A percentile compares a stretch with the other conserved stretches of the same genome.
Evolutionary conservation across 2,329 filamentous ascomycete genomes (phyloP).

Genomic region (Colletotrichum acutatum): DNA sequence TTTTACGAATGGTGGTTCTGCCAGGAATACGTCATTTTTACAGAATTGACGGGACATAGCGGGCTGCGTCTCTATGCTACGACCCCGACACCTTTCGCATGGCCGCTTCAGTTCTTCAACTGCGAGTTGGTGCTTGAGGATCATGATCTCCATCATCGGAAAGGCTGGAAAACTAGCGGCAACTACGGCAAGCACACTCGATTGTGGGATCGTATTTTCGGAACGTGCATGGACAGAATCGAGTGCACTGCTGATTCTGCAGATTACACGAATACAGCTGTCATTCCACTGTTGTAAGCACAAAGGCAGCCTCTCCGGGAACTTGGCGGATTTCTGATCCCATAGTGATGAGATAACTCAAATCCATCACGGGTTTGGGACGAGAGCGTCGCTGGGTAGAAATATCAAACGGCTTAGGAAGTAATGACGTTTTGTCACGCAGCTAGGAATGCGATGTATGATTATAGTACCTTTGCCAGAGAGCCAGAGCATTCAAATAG

Average conservation of each 20-base stretch:
- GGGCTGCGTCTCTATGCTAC: constrained; percentile 50
- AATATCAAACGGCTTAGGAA: too few species aligned
- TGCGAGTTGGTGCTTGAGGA: constrained; percentile 55
- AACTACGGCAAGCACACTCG: constrained; percentile 53
- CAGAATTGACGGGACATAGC: constrained; percentile 51
- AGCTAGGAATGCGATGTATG: too few species aligned
- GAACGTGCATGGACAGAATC: constrained; percentile 49
- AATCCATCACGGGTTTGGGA: too few species aligned
- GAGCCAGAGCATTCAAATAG: too few species aligned
- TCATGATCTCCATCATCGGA: constrained; percentile 53
- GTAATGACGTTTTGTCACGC: too few species aligned
- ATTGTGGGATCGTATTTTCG: constrained; percentile 50
- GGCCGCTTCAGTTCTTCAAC: constrained; percentile 45
- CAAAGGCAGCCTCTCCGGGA: too few species aligned
- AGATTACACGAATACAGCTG: constrained; percentile 42
- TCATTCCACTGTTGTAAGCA: constrained; percentile 42
- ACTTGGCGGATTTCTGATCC: too few species aligned
- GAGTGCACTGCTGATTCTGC: constrained; percentile 46
- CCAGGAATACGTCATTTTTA: constrained; percentile 54
- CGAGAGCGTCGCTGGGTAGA: too few species aligned
- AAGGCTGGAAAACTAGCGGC: constrained; percentile 50
- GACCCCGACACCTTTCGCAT: constrained; percentile 47
- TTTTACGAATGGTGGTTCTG: constrained; percentile 61
- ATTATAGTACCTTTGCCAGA: too few species aligned
- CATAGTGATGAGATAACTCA: too few species aligned